Conservation (phyloP, 2,329 filamentous ascomycete genomes). For the Diaporthe capsici region DNA sequence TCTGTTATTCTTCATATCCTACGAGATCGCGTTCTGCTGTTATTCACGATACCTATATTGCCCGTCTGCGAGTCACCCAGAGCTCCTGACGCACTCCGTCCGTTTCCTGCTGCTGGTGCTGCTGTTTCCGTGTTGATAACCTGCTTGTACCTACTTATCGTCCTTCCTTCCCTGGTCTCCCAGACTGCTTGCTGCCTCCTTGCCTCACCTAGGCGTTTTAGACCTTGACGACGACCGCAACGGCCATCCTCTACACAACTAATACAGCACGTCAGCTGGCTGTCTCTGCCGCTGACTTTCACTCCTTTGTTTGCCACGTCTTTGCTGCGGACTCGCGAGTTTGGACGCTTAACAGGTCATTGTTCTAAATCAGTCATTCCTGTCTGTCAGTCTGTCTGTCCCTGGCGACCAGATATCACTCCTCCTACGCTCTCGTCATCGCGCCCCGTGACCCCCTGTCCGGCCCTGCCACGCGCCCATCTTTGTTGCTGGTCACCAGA, state of each 20-base stretch:
- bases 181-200: conserved; percentile 28
- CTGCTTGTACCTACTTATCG: conserved; percentile 20
- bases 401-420: conserved; percentile 32
- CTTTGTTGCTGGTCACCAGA: conserved; percentile 39
- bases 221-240: conserved; percentile 35
- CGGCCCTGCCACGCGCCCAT: conserved; percentile 38
- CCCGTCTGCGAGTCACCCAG: conserved; percentile 26
- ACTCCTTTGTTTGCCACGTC: conserved; percentile 38
- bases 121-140: conserved; percentile 28
- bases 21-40: conserved; percentile 29
- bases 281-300: conserved; percentile 36
- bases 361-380: conserved; percentile 32
- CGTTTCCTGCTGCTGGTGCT: background rate
- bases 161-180: conserved; percentile 24
- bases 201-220: conserved; percentile 21
- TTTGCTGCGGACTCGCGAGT: conserved; percentile 30
- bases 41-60: conserved; percentile 35
- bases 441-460: conserved; percentile 33
- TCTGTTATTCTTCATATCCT: conserved; percentile 34
- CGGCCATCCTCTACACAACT: conserved; percentile 18
- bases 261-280: conserved; percentile 40
- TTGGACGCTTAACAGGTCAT: conserved; percentile 14
- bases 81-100: conserved; percentile 24
- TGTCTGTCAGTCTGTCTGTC: conserved; percentile 26
- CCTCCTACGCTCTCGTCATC: conserved; percentile 30